Evolutionary conservation across 352 stramenopile species (phyloP).

Genomic region (Pythium phragmiticola): DNA sequence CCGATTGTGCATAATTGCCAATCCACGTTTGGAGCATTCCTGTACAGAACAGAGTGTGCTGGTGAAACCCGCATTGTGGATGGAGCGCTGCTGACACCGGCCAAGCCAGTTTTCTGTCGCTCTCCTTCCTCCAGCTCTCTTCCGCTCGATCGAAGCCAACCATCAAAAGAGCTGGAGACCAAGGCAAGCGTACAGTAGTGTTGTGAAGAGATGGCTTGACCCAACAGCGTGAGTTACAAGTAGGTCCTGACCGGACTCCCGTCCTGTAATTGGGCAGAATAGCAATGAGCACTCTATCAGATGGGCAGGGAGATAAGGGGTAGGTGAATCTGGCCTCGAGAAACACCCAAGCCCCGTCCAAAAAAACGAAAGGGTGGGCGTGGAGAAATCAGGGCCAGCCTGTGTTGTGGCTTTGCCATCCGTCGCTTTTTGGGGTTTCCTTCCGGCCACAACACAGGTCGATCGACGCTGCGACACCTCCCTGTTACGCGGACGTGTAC

Average conservation of each 20-base stretch:
- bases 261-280: neutral
- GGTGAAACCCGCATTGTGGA: too few species aligned
- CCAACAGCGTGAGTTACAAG: slow-evolving; percentile 9
- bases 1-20: too few species aligned
- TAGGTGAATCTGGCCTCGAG: slow-evolving; percentile 16
- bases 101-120: too few species aligned
- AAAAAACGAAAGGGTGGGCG: slow-evolving; percentile 19
- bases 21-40: too few species aligned
- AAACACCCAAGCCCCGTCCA: neutral
- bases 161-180: neutral
- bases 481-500: too few species aligned
- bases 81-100: too few species aligned
- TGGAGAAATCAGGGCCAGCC: slow-evolving; percentile 5
- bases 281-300: neutral
- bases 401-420: neutral
- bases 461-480: slow-evolving; percentile 15
- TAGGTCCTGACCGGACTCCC: neutral
- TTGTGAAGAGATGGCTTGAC: slow-evolving; percentile 17
- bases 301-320: slow-evolving; percentile 14
- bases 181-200: neutral
- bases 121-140: neutral
- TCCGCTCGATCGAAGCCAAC: too few species aligned
- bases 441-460: slow-evolving; percentile 12
- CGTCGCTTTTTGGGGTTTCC: neutral
- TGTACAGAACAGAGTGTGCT: too few species aligned